These are phyloP conservation scores for Penicillium sumatraense DNA, from an alignment of 2,329 filamentous ascomycete species.

Conservation along the genomic window DNA sequence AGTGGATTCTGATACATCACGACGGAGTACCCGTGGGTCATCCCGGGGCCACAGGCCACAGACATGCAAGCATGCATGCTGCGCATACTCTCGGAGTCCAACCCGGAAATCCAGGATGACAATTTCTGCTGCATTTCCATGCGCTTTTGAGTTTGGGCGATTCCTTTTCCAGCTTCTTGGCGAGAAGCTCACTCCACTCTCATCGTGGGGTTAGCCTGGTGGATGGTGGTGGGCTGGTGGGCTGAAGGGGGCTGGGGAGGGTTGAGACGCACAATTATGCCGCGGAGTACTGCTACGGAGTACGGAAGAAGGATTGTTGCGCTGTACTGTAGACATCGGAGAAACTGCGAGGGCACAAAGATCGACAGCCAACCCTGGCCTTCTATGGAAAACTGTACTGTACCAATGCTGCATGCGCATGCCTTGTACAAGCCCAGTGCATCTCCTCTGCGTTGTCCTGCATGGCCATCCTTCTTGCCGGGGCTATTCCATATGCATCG, in stretches of 20 bases:
- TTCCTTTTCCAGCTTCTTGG: too few relatives aligned
- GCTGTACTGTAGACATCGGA: too few relatives aligned
- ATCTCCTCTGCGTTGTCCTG: background rate
- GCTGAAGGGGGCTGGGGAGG: too few relatives aligned
- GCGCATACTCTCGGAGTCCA: background rate
- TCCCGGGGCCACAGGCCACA: background rate
- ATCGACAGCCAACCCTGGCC: background rate
- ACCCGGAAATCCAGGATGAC: background rate
- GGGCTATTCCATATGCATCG: background rate
- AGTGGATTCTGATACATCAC: background rate
- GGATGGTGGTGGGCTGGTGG: background rate
- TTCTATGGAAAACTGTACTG: too few relatives aligned
- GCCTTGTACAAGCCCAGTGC: background rate
- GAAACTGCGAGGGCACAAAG: background rate
- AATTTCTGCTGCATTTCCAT: background rate
- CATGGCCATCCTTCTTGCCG: background rate
- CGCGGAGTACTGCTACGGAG: too few relatives aligned
- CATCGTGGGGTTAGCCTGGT: background rate
- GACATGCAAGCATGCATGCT: background rate
- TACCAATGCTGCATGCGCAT: background rate
- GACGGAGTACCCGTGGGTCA: background rate
- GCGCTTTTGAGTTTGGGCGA: too few relatives aligned
- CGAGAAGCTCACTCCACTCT: background rate
- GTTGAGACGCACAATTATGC: too few relatives aligned
- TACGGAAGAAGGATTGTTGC: too few relatives aligned